Conservation (phyloP, 352 stramenopile genomes). For the Globisporangium paddicum region DNA sequence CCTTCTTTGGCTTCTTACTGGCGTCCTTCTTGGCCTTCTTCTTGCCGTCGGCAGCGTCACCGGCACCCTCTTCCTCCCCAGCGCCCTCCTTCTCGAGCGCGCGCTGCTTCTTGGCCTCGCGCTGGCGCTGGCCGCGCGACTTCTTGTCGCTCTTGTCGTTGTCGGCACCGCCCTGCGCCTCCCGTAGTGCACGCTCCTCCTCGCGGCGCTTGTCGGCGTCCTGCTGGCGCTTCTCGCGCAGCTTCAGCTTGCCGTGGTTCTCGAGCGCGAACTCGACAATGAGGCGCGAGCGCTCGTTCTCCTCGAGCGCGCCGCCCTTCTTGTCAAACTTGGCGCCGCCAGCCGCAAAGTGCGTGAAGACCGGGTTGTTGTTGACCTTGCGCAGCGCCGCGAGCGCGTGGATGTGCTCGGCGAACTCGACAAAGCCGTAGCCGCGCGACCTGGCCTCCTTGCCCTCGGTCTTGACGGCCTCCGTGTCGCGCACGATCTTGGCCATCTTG, state of each 20-base stretch:
- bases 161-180: conserved; percentile 44
- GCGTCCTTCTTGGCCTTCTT: conserved; percentile 25
- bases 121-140: conserved; percentile 69
- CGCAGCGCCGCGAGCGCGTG: conserved; percentile 95
- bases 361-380: conserved; percentile 97
- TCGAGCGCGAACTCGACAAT: conserved; percentile 90
- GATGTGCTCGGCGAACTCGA: conserved; percentile 96
- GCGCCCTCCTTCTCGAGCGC: conserved; percentile 15
- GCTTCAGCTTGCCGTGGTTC: conserved; percentile 86
- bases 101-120: conserved; percentile 65
- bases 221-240: conserved; percentile 69
- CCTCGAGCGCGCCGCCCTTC: conserved; percentile 30
- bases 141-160: conserved; percentile 34
- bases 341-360: conserved; percentile 72
- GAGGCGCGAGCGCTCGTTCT: conserved; percentile 62
- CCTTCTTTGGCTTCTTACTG: conserved; percentile 27
- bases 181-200: conserved; percentile 56
- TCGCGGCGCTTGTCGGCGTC: conserved; percentile 69
- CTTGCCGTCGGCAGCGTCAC: background rate
- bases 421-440: conserved; percentile 90
- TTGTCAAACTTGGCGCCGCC: conserved; percentile 30
- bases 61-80: conserved; percentile 13
- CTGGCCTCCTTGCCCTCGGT: conserved; percentile 41
- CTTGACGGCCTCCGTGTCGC: conserved; percentile 64
- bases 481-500: conserved; percentile 80